A percentile compares a stretch with the other conserved stretches of the same genome.
Evolutionary conservation across 768 basidiomycete species (phyloP).

Genomic region (Boletus vermiculosoides): DNA sequence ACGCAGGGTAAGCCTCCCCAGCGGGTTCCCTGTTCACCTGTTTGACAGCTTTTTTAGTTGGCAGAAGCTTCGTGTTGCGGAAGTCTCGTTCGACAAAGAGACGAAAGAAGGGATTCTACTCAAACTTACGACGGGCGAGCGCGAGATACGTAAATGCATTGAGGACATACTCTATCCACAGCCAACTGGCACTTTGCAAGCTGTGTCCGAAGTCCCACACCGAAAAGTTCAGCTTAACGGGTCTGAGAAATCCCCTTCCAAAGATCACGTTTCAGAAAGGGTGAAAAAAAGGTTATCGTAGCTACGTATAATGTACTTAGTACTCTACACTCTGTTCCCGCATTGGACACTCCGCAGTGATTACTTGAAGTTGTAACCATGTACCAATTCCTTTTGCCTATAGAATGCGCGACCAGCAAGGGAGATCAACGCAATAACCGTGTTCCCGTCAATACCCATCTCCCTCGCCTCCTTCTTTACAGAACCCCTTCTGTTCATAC

Average conservation of each 20-base stretch:
- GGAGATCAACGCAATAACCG: conserved; percentile 14
- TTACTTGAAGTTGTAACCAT: conserved; percentile 22
- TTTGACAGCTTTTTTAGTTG: conserved; percentile 48
- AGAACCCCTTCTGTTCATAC: conserved; percentile 84
- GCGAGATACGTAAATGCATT: conserved; percentile 73
- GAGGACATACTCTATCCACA: conserved; percentile 67
- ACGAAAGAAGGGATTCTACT: conserved; percentile 65
- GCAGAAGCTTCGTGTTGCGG: conserved; percentile 73
- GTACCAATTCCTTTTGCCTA: conserved; percentile 2
- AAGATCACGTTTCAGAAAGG: conserved; percentile 50
- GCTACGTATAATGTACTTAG: conserved; percentile 18
- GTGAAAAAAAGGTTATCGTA: conserved; percentile 54
- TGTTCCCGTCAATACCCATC: conserved; percentile 72
- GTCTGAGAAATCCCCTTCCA: conserved; percentile 35
- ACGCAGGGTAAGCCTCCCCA: conserved; percentile 57
- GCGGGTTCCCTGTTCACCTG: neutral
- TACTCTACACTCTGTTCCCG: conserved; percentile 23
- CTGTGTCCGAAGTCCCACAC: conserved; percentile 32
- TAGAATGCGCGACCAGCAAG: neutral
- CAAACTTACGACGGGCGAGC: conserved; percentile 71
- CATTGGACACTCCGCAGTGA: conserved; percentile 10
- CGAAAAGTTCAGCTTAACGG: conserved; percentile 47
- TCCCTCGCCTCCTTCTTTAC: conserved; percentile 93
- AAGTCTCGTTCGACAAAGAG: conserved; percentile 74
- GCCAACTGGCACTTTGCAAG: conserved; percentile 36